Evolutionary conservation across 169 alveolate genomes (phyloP).

Genomic region (Cryptosporidium sp.): DNA sequence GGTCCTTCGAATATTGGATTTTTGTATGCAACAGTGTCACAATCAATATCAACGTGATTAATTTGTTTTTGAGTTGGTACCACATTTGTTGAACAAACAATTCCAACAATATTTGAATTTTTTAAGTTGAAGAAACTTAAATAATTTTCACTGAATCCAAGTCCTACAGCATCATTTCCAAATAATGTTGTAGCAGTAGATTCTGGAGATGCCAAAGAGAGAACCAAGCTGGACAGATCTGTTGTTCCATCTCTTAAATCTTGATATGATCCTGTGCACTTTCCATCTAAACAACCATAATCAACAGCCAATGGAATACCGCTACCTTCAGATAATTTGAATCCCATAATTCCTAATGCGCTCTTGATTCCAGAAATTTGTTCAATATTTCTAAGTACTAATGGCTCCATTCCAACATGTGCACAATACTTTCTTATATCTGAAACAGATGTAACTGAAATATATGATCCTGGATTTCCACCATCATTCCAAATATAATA

Average conservation of each 20-base stretch:
- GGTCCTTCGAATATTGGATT: conserved; percentile 84
- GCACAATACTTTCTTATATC: conserved; percentile 88
- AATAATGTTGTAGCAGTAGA: conserved; percentile 73
- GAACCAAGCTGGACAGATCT: conserved; percentile 80
- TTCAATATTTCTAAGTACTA: conserved; percentile 82
- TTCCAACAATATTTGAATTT: conserved; percentile 86
- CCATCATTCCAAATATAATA: conserved; percentile 84
- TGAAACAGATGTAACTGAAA: conserved; percentile 82
- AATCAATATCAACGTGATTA: conserved; percentile 81
- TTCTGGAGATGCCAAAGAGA: conserved; percentile 77
- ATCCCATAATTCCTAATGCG: conserved; percentile 87
- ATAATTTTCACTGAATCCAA: conserved; percentile 84
- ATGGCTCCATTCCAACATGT: conserved; percentile 88
- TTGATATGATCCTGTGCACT: conserved; percentile 86
- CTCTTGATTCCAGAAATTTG: conserved; percentile 84
- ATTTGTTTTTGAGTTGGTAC: conserved; percentile 48
- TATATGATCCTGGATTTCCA: conserved; percentile 80
- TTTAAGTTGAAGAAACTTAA: conserved; percentile 86
- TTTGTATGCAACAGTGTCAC: conserved; percentile 81
- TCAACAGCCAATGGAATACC: conserved; percentile 90
- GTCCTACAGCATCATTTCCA: conserved; percentile 85
- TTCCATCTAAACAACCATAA: conserved; percentile 84
- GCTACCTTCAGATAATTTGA: conserved; percentile 82
- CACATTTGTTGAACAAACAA: conserved; percentile 88
- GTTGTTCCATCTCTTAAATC: conserved; percentile 84